phyloP scores from a whole-genome alignment of 2,329 filamentous ascomycete genomes.

The Rhytidhysteron rufulum region DNA sequence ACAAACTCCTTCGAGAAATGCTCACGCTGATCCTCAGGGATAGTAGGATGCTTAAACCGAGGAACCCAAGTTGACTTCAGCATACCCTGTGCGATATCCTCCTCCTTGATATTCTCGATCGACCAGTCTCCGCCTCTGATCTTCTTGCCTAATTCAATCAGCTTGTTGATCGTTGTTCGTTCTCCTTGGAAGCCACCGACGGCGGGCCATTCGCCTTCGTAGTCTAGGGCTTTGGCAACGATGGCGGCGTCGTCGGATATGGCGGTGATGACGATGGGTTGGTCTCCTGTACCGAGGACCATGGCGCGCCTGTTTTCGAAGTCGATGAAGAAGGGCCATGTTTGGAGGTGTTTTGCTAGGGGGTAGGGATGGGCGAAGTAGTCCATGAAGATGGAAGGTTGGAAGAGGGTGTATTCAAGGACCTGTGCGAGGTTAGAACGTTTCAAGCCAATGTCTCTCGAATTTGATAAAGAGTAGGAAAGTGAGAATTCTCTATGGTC shows the following conservation, averaged over 20 bases:
- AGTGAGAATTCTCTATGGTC: too few species aligned
- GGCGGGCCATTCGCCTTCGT: constrained; percentile 21
- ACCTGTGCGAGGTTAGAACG: not conserved
- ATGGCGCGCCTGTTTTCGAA: constrained; percentile 24
- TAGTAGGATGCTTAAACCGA: constrained; percentile 25
- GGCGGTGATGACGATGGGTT: constrained; percentile 23
- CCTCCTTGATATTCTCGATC: constrained; percentile 44
- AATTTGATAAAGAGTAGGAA: too few species aligned
- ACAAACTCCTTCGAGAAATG: constrained; percentile 36
- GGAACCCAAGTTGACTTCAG: constrained; percentile 42
- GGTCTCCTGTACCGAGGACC: constrained; percentile 22
- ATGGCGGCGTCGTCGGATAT: constrained; percentile 22
- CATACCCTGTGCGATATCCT: constrained; percentile 46
- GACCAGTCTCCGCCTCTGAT: constrained; percentile 27
- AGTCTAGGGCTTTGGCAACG: constrained; percentile 21
- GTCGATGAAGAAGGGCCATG: constrained; percentile 32
- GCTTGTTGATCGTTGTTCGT: constrained; percentile 20
- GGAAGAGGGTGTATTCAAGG: constrained; percentile 56
- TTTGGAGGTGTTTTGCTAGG: constrained; percentile 43
- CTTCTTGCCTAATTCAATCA: constrained; percentile 25
- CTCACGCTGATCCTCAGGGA: constrained; percentile 34
- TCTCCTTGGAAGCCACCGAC: constrained; percentile 24
- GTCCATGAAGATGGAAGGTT: constrained; percentile 53
- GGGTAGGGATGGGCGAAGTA: constrained; percentile 52
- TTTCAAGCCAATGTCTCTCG: too few species aligned